Conservation (phyloP, 495 filamentous ascomycete genomes). For the Talaromyces wortmannii region DNA sequence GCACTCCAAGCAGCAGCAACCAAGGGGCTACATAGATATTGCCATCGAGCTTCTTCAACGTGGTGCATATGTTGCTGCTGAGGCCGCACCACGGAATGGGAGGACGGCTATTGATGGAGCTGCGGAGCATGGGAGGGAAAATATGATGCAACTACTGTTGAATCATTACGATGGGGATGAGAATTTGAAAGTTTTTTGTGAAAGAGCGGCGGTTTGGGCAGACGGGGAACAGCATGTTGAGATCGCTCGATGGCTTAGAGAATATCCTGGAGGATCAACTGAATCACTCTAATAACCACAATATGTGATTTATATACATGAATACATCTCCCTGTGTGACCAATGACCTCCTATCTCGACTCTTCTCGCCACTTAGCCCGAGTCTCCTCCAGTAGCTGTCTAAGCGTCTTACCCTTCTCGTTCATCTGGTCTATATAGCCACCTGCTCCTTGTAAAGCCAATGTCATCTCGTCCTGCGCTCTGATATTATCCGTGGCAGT, state of each 20-base stretch:
- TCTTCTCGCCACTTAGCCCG: too few species aligned
- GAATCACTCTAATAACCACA: too few species aligned
- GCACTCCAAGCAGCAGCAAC: slow-evolving; percentile 8
- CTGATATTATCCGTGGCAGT: too few species aligned
- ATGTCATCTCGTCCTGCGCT: too few species aligned
- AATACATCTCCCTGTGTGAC: too few species aligned
- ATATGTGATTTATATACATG: too few species aligned
- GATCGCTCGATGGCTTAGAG: slow-evolving; percentile 15
- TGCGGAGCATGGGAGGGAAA: slow-evolving; percentile 28
- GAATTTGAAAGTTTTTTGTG: slow-evolving; percentile 7
- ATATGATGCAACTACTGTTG: slow-evolving; percentile 34
- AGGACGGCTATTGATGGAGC: slow-evolving; percentile 32
- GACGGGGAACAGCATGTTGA: slow-evolving; percentile 6
- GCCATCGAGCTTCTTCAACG: slow-evolving; percentile 9
- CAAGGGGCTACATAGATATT: slow-evolving; percentile 9
- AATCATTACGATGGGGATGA: slow-evolving; percentile 13
- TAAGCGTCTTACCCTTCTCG: too few species aligned
- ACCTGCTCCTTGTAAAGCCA: too few species aligned
- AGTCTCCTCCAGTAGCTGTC: too few species aligned
- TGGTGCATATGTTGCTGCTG: slow-evolving; percentile 19
- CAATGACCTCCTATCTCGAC: too few species aligned
- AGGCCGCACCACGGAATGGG: slow-evolving; percentile 14
- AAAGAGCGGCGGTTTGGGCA: slow-evolving; percentile 6
- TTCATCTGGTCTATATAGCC: too few species aligned
- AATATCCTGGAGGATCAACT: too few species aligned